Evolutionary conservation across 192 early-diverging fungal genomes (phyloP).

Genomic region (Entomortierella beljakovae): DNA sequence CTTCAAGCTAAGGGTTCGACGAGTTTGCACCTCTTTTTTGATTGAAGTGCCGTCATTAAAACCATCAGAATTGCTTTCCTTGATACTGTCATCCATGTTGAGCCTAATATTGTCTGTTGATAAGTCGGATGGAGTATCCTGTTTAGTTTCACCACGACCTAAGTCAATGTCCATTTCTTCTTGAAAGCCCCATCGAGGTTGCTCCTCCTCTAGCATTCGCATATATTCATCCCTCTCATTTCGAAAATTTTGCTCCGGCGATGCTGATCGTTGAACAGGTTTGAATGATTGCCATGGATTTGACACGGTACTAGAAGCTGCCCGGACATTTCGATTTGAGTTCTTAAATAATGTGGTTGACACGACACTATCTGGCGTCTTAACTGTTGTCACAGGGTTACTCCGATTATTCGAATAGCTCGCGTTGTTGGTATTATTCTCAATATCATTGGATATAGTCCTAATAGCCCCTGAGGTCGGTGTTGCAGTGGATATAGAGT

Average conservation of each 20-base stretch:
- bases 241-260: neutral
- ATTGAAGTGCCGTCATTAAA: slow-evolving; percentile 13
- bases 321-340: neutral
- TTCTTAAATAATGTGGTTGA: slow-evolving; percentile 4
- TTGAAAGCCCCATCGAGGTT: slow-evolving; percentile 27
- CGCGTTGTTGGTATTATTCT: slow-evolving; percentile 6
- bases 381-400: slow-evolving; percentile 27
- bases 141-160: slow-evolving; percentile 2
- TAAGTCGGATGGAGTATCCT: slow-evolving; percentile 26
- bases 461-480: neutral
- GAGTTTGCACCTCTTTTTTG: neutral
- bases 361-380: slow-evolving; percentile 23
- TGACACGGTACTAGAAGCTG: neutral
- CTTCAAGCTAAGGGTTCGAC: neutral
- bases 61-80: slow-evolving; percentile 3
- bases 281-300: slow-evolving; percentile 30
- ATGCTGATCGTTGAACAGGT: neutral
- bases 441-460: neutral
- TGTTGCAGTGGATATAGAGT: neutral
- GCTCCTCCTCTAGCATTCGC: slow-evolving; percentile 5
- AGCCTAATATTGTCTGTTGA: slow-evolving; percentile 1
- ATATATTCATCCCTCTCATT: slow-evolving; percentile 2
- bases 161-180: slow-evolving; percentile 25
- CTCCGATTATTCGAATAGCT: slow-evolving; percentile 10
- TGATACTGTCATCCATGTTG: neutral